These are phyloP conservation scores for Solanum chmielewskii DNA, from an alignment of 257 asterid genomes.

Conservation along the genomic window DNA sequence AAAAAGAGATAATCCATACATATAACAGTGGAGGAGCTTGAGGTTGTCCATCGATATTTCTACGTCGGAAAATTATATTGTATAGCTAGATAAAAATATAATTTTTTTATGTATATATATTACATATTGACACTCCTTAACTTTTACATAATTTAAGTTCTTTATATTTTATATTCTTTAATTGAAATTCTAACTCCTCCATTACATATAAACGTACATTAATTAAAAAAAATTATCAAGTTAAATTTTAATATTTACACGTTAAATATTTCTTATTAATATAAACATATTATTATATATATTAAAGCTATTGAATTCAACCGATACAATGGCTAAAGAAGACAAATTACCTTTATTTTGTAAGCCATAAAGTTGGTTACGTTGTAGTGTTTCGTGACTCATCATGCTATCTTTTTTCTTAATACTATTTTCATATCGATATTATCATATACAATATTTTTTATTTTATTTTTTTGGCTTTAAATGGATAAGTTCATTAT, in stretches of 20 bases:
- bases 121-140: no score
- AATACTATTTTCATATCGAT: neutral
- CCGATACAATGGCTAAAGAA: neutral
- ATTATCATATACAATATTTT: neutral
- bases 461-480: neutral
- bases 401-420: neutral
- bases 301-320: accelerated
- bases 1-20: neutral
- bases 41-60: no score
- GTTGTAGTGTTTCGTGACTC: neutral
- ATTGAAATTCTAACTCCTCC: no score
- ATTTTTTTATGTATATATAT: no score
- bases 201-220: no score
- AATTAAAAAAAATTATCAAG: no score
- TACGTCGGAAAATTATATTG: no score
- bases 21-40: no score
- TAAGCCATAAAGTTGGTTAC: neutral
- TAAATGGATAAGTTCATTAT: neutral
- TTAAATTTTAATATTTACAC: neutral
- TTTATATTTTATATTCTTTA: no score
- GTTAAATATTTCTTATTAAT: neutral
- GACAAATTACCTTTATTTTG: neutral
- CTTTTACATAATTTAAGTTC: no score
- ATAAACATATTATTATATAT: neutral
- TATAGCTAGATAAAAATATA: no score